These are phyloP conservation scores for Entamoeba moshkovskii DNA, from an alignment of 208 protist species.

Conservation along the genomic window DNA sequence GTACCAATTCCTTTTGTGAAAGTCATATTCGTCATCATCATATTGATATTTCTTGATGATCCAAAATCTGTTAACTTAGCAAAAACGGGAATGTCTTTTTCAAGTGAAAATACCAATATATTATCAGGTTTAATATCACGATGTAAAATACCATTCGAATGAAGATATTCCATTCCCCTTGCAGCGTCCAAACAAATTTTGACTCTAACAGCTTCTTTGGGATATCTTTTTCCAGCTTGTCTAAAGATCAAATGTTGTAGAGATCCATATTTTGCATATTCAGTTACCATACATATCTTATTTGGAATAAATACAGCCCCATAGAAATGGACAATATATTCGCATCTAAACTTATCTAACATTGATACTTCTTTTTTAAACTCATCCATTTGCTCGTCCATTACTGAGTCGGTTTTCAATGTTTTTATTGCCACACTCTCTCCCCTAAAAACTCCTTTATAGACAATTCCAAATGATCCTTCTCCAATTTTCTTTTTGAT, in stretches of 20 bases:
- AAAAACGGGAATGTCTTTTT: not conserved
- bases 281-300: constrained; percentile 42
- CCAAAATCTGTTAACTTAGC: constrained; percentile 18
- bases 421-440: not conserved
- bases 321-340: constrained; percentile 45
- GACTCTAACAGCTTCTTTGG: not conserved
- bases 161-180: constrained; percentile 7
- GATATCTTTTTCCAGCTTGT: not conserved
- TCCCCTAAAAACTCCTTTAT: not conserved
- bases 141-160: constrained; percentile 2
- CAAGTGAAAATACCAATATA: constrained; percentile 1
- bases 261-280: constrained; percentile 33
- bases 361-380: constrained; percentile 39
- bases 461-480: not conserved
- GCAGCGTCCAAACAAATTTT: not conserved
- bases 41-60: not conserved
- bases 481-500: not conserved
- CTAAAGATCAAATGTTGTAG: constrained; percentile 4
- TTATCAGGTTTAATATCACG: constrained; percentile 17
- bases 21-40: not conserved
- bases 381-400: not conserved
- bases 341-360: constrained; percentile 31
- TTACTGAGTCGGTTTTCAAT: not conserved
- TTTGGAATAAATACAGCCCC: constrained; percentile 36
- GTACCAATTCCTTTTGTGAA: constrained; percentile 8